A percentile compares a stretch with the other conserved stretches of the same genome.
Conservation (phyloP, 345 rosid genomes). For the Barbarea vulgaris region DNA sequence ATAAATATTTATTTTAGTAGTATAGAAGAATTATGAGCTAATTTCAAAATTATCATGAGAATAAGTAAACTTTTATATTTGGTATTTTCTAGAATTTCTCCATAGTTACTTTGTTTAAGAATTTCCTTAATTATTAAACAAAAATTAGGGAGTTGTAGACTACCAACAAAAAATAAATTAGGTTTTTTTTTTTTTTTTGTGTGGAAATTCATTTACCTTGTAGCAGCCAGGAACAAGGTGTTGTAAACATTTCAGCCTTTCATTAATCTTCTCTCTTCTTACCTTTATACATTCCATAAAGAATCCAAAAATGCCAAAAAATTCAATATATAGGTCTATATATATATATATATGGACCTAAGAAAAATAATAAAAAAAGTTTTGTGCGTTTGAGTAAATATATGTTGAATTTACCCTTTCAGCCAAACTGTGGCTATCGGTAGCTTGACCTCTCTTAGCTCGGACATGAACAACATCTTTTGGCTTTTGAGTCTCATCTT, state of each 20-base stretch:
- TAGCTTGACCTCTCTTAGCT: conserved; percentile 80
- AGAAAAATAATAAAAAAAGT: neutral
- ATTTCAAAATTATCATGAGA: neutral
- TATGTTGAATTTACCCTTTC: conserved; percentile 55
- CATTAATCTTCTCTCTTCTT: conserved; percentile 71
- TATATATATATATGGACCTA: neutral
- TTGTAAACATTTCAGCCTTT: conserved; percentile 63
- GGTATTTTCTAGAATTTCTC: neutral
- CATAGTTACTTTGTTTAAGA: neutral
- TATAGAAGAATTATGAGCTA: neutral
- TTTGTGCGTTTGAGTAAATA: neutral
- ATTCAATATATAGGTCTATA: neutral
- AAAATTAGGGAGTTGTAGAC: neutral
- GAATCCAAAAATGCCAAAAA: neutral
- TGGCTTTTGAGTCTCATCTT: conserved; percentile 36
- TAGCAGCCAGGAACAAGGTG: conserved; percentile 75
- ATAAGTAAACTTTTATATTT: neutral
- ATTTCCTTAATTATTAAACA: neutral
- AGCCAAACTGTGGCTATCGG: conserved; percentile 72
- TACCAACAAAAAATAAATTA: neutral
- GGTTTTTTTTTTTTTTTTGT: no score
- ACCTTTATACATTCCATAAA: conserved; percentile 42
- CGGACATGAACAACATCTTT: conserved; percentile 65
- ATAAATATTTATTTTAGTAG: neutral
- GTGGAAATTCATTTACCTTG: conserved; percentile 45